Percentiles rank a stretch among this genome's conserved stretches.
These are phyloP conservation scores for Isabelozyma pseudorhagii DNA, from an alignment of 805 yeast species.

Conservation along the genomic window DNA sequence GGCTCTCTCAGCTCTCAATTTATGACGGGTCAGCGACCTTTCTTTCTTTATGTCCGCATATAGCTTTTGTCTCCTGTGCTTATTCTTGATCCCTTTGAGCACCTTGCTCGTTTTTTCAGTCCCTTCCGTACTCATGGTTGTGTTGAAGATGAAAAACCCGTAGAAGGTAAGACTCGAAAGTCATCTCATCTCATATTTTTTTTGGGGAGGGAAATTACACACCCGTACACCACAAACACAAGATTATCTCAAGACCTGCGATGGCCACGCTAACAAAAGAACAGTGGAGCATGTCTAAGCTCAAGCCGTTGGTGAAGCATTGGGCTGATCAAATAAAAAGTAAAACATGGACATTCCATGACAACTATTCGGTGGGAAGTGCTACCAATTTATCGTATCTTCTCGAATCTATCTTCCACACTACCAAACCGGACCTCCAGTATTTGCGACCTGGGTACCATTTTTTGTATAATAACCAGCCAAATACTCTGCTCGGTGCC, in stretches of 20 bases:
- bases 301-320: slow-evolving; percentile 1
- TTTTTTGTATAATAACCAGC: slow-evolving; percentile 64
- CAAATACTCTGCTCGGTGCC: slow-evolving; percentile 42
- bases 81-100: slow-evolving; percentile 59
- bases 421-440: neutral
- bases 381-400: slow-evolving; percentile 8
- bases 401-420: neutral
- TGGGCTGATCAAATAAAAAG: slow-evolving; percentile 18
- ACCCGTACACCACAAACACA: neutral
- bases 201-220: neutral
- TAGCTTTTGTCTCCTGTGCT: slow-evolving; percentile 74
- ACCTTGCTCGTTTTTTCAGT: slow-evolving; percentile 20
- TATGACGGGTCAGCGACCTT: slow-evolving; percentile 72
- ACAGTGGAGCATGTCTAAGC: too few species aligned
- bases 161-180: too few species aligned
- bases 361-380: slow-evolving; percentile 17
- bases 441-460: slow-evolving; percentile 47
- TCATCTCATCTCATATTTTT: slow-evolving; percentile 2
- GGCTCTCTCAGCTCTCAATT: slow-evolving; percentile 76
- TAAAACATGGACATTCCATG: slow-evolving; percentile 16
- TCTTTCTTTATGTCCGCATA: slow-evolving; percentile 73
- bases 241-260: neutral
- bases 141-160: slow-evolving; percentile 11
- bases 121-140: slow-evolving; percentile 13
- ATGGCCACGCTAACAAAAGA: neutral